Percentiles rank a stretch among this genome's conserved stretches.
Conservation (phyloP, 2,329 filamentous ascomycete genomes). For the Anisogramma anomala region DNA sequence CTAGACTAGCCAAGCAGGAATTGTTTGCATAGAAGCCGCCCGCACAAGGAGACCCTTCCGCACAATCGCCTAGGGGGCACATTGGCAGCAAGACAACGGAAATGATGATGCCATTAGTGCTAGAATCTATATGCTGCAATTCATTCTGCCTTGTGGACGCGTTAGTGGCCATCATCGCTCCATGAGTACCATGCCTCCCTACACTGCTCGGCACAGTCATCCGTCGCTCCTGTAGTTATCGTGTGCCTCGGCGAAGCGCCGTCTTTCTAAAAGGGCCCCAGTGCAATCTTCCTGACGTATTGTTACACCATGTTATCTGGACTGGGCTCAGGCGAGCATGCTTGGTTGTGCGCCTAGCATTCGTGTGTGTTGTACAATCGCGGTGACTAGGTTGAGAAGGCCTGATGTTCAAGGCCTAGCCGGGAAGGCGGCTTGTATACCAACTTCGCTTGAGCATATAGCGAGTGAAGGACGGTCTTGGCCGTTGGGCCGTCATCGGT, state of each 20-base stretch:
- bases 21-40: too few relatives aligned
- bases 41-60: too few relatives aligned
- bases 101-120: conserved; percentile 14
- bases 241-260: background rate
- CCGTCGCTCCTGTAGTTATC: background rate
- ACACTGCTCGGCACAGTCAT: background rate
- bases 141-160: conserved; percentile 10
- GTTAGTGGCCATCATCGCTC: conserved; percentile 4
- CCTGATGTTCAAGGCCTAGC: too few relatives aligned
- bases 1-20: background rate
- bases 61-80: too few relatives aligned
- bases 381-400: too few relatives aligned
- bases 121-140: conserved; percentile 14
- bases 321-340: conserved; percentile 1
- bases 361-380: background rate
- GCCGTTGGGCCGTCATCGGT: background rate
- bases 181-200: background rate
- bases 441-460: background rate
- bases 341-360: background rate
- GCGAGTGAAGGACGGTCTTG: background rate
- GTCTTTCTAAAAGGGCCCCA: background rate
- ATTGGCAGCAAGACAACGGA: conserved; percentile 7
- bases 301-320: conserved; percentile 4
- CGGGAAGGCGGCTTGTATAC: conserved; percentile 1
- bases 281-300: background rate